These are phyloP conservation scores for Trametes cinnabarina DNA, from an alignment of 768 basidiomycete genomes.

Conservation along the genomic window DNA sequence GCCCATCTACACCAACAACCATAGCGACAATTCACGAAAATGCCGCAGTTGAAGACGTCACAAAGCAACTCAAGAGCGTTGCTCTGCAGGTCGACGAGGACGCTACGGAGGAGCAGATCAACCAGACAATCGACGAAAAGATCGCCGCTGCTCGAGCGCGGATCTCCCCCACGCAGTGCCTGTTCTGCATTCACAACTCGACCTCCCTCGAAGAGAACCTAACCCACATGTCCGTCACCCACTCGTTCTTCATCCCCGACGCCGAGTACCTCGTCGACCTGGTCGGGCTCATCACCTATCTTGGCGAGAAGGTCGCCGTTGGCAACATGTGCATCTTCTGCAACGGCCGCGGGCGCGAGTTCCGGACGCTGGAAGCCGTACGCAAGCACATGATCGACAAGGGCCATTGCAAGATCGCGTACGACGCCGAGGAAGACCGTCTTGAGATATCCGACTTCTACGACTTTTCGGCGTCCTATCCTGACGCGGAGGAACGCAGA, in stretches of 20 bases:
- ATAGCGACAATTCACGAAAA: background rate
- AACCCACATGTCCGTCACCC: constrained; percentile 79
- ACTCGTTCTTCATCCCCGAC: constrained; percentile 97
- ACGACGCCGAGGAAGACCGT: constrained; percentile 74
- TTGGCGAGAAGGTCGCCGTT: constrained; percentile 92
- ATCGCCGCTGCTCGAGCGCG: constrained; percentile 68
- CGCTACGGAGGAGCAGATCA: constrained; percentile 46
- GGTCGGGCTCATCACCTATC: constrained; percentile 75
- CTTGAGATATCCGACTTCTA: constrained; percentile 92
- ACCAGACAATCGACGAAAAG: constrained; percentile 66
- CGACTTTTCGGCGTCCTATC: constrained; percentile 84
- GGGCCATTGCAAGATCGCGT: constrained; percentile 93
- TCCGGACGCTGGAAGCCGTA: constrained; percentile 81
- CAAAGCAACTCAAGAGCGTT: constrained; percentile 11
- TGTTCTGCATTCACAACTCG: constrained; percentile 70
- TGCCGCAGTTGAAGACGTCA: background rate
- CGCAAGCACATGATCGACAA: constrained; percentile 97
- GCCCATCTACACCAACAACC: background rate
- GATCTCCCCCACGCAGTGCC: constrained; percentile 65
- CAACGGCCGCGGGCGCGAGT: constrained; percentile 77
- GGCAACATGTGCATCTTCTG: constrained; percentile 93
- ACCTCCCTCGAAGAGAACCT: constrained; percentile 62
- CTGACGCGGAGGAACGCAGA: constrained; percentile 38
- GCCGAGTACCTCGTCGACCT: constrained; percentile 86
- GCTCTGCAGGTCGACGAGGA: constrained; percentile 36